phyloP scores from a whole-genome alignment of 768 basidiomycete genomes.

The Rhizopogon roseolus region DNA sequence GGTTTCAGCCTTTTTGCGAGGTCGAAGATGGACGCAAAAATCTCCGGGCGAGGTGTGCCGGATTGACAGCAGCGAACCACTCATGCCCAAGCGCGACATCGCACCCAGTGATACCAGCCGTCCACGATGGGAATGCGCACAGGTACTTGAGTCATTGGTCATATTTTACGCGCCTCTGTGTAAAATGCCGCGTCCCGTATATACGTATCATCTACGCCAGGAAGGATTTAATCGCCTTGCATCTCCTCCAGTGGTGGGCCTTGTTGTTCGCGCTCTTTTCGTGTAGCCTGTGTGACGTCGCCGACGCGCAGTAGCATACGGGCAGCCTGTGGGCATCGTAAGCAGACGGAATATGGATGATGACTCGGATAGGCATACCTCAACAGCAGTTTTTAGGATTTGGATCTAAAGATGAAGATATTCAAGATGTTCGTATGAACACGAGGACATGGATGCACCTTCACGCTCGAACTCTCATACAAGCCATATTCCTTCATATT shows the following conservation, averaged over 20 bases:
- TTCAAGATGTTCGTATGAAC: not conserved
- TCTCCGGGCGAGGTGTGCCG: too few species aligned
- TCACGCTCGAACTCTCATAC: conserved; percentile 95
- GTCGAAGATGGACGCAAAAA: too few species aligned
- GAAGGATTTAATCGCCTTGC: conserved; percentile 17
- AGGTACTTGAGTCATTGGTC: not conserved
- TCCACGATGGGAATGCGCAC: too few species aligned
- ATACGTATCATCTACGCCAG: not conserved
- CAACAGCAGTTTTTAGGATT: conserved; percentile 95
- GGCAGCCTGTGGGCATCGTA: conserved; percentile 52
- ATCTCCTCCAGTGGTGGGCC: conserved; percentile 56
- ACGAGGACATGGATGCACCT: conserved; percentile 38
- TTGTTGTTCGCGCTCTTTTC: conserved; percentile 62
- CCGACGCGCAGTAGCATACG: conserved; percentile 91
- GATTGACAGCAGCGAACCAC: too few species aligned
- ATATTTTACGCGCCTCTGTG: too few species aligned
- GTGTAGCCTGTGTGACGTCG: conserved; percentile 87
- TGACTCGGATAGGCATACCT: conserved; percentile 41
- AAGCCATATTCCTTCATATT: conserved; percentile 95
- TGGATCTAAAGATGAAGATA: conserved; percentile 56
- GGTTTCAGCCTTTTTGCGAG: too few species aligned
- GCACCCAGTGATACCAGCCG: too few species aligned
- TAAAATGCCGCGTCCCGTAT: not conserved
- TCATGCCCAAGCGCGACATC: too few species aligned
- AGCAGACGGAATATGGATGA: not conserved